Percentiles rank a stretch among this genome's conserved stretches.
These are phyloP conservation scores for Rhynchospora pubera DNA, from an alignment of 176 grass and related monocot genomes.

Conservation along the genomic window DNA sequence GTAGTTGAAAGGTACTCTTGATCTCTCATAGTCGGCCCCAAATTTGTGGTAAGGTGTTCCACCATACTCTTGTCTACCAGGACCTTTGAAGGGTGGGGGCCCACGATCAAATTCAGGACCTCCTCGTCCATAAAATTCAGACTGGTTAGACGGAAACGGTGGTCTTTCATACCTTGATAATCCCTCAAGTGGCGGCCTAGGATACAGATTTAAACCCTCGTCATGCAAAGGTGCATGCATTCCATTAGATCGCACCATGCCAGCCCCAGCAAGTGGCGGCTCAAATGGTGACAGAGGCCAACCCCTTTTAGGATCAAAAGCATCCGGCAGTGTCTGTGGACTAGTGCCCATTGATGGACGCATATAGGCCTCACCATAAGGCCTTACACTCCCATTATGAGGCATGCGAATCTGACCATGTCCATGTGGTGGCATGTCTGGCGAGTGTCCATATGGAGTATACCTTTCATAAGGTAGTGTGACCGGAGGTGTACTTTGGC, in stretches of 20 bases:
- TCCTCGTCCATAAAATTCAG: slow-evolving; percentile 35
- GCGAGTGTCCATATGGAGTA: slow-evolving; percentile 30
- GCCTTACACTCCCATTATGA: slow-evolving; percentile 14
- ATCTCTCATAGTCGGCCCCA: background rate
- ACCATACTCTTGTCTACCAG: slow-evolving; percentile 33
- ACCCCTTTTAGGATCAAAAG: background rate
- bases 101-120: slow-evolving; percentile 47
- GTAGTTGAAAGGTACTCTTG: background rate
- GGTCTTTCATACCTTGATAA: slow-evolving; percentile 12
- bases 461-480: slow-evolving; percentile 28
- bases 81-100: slow-evolving; percentile 44
- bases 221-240: background rate
- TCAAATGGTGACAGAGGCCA: slow-evolving; percentile 48
- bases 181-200: background rate
- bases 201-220: background rate
- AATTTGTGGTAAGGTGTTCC: background rate
- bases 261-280: background rate
- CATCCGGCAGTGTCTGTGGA: slow-evolving; percentile 31
- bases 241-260: slow-evolving; percentile 1
- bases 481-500: slow-evolving; percentile 11
- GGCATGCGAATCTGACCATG: slow-evolving; percentile 28
- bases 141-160: slow-evolving; percentile 1
- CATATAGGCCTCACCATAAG: slow-evolving; percentile 36
- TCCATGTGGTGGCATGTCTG: slow-evolving; percentile 23
- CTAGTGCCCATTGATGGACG: slow-evolving; percentile 30